These are phyloP conservation scores for Beauveria varroae DNA, from an alignment of 2,329 filamentous ascomycete genomes.

Conservation along the genomic window DNA sequence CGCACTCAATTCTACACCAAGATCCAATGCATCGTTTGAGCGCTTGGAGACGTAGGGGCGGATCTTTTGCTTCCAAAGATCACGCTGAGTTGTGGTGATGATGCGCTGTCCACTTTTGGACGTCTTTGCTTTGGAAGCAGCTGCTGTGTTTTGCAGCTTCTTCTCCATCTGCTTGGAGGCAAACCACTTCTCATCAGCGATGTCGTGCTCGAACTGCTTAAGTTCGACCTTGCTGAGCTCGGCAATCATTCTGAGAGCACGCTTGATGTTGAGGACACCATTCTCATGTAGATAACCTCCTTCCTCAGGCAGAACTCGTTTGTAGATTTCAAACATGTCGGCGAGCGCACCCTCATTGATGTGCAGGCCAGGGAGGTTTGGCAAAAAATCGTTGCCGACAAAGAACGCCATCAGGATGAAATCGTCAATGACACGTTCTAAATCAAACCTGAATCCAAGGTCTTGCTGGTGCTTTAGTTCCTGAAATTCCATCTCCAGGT, in stretches of 20 bases:
- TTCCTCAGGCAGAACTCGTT: constrained; percentile 75
- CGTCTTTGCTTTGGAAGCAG: constrained; percentile 41
- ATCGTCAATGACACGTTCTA: constrained; percentile 96
- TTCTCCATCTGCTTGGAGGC: constrained; percentile 74
- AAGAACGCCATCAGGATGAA: constrained; percentile 99
- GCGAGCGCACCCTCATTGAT: constrained; percentile 97
- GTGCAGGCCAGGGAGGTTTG: constrained; percentile 89
- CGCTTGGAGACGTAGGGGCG: constrained; percentile 75
- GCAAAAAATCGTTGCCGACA: constrained; percentile 97
- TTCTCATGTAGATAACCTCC: constrained; percentile 96
- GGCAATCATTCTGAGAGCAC: constrained; percentile 69
- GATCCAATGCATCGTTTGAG: constrained; percentile 57
- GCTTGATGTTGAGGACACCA: constrained; percentile 80
- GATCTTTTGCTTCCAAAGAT: constrained; percentile 71
- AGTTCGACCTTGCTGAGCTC: constrained; percentile 85
- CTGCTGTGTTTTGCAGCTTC: constrained; percentile 50
- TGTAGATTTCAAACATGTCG: constrained; percentile 97
- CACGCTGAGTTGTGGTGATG: constrained; percentile 72
- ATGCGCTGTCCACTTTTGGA: constrained; percentile 54
- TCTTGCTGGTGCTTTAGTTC: constrained; percentile 69
- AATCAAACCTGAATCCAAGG: constrained; percentile 74
- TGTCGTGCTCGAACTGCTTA: constrained; percentile 86
- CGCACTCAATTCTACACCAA: constrained; percentile 66
- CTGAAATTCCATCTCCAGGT: constrained; percentile 93
- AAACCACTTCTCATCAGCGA: constrained; percentile 85